Conservation (phyloP, 768 basidiomycete genomes). For the Rhodotorula paludigena region DNA sequence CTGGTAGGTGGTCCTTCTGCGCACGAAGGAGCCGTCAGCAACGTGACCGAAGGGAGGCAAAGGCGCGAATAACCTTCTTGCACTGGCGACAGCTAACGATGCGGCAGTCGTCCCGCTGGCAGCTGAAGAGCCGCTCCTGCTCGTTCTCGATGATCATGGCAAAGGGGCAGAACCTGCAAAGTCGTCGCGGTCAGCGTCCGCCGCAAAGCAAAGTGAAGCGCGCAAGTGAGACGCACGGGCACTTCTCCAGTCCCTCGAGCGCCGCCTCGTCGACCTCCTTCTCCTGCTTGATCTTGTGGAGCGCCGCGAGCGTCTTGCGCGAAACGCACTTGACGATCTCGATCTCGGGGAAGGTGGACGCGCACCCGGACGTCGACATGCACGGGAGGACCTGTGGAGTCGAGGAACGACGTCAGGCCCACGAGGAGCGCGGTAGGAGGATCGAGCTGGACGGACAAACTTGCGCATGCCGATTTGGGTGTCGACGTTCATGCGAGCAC, state of each 20-base stretch:
- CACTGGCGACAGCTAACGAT: constrained; percentile 36
- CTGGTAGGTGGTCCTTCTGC: constrained; percentile 48
- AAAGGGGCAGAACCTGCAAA: constrained; percentile 36
- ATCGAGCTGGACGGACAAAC: constrained; percentile 12
- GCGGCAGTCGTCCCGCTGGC: constrained; percentile 36
- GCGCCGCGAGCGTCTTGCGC: constrained; percentile 18
- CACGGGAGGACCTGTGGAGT: constrained; percentile 28
- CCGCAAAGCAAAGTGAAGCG: background rate
- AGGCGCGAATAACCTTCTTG: constrained; percentile 30
- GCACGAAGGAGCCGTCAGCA: background rate
- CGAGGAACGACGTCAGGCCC: background rate
- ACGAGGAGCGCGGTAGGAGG: background rate
- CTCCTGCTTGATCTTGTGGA: constrained; percentile 40
- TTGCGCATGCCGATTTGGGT: constrained; percentile 34
- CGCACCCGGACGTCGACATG: constrained; percentile 41
- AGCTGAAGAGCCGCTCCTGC: constrained; percentile 38
- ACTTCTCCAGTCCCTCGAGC: constrained; percentile 28
- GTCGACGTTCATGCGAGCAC: constrained; percentile 32
- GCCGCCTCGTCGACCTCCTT: constrained; percentile 37
- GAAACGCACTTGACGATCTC: constrained; percentile 23
- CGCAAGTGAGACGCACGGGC: constrained; percentile 18
- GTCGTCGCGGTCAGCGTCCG: background rate
- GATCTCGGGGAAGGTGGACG: constrained; percentile 24
- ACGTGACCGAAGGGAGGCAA: no score
- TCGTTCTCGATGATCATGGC: constrained; percentile 38